Base-by-base conservation (phyloP, 2,329 filamentous ascomycete genomes). In the Epichloe sylvatica region DNA sequence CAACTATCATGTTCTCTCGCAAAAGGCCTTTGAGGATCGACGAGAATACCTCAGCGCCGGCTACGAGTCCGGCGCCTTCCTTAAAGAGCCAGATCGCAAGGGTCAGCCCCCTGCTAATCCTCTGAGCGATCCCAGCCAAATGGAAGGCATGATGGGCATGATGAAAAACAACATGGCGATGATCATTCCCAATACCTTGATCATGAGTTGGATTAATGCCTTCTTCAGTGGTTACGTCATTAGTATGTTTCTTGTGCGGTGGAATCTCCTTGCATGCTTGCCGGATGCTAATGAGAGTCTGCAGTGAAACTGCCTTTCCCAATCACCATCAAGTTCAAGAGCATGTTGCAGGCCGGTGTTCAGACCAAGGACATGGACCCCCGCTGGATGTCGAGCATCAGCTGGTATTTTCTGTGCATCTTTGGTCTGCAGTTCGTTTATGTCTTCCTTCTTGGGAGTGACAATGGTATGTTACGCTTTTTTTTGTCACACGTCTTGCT, bases 61-160 rank as follows among this genome's bases (percentile, higher is more conserved):
- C 12, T 96, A 84, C 70, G 86, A 96, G 66, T 83, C 80, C 23
- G 92, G 94, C 45, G 79, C 79, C 35, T 98, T 89, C 64, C 74
- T 98, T 45, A 96, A 95, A 64, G 86, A 94, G 55, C 90, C 89
- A 2, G 86, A 92, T 49, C 80, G 75, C 61, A 83, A 85, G 63
- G 90, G 90, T 47, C 86, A 96, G 69, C 84, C 89, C 84, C 89
- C 89, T 19, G 81, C 87, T 37, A 98, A 97, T 69, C 92, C 92
- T 4, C 89, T 98, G 80, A 86, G 84, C 11, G 92, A 98, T 66
- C 94, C 94, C 21, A 84, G 84, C 45, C 88, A 87, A 51, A 98
- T 98, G 92, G 94, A 98, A 64, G 91, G 90, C 58, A 98, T 98
- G 92, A 98, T 98, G 92, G 91, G 92, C 58, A 95, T 95, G 88